Conservation (phyloP, 306 rosid genomes). For the Malus sylvestris region DNA sequence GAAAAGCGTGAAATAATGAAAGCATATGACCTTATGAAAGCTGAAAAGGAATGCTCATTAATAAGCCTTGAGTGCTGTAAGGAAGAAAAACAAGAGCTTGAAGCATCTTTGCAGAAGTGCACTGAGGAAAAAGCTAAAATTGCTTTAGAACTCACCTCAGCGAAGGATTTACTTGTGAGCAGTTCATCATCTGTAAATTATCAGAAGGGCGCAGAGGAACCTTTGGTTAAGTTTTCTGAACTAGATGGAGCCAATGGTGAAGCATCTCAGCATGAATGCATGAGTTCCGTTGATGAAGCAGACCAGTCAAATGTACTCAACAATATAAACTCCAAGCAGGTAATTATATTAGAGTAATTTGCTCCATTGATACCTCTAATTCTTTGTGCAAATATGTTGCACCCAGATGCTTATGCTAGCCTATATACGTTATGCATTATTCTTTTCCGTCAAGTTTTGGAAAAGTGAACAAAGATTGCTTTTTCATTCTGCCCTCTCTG, state of each 20-base stretch:
- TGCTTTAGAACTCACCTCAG: slow-evolving; percentile 48
- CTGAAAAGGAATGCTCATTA: slow-evolving; percentile 89
- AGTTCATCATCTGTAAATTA: slow-evolving; percentile 28
- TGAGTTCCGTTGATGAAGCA: slow-evolving; percentile 29
- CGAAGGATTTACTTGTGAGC: slow-evolving; percentile 45
- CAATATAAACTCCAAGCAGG: slow-evolving; percentile 42
- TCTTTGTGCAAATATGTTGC: neutral
- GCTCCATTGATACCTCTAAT: neutral
- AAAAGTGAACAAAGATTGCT: neutral
- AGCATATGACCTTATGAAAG: slow-evolving; percentile 74
- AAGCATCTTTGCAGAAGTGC: slow-evolving; percentile 68
- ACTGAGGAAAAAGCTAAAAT: slow-evolving; percentile 65
- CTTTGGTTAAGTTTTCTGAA: slow-evolving; percentile 10
- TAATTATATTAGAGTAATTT: slow-evolving; percentile 26
- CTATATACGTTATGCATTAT: neutral
- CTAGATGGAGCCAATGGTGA: slow-evolving; percentile 23
- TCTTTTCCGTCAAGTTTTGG: neutral
- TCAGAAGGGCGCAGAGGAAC: slow-evolving; percentile 24
- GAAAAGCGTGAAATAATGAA: slow-evolving; percentile 80
- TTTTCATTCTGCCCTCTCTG: neutral
- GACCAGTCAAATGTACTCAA: slow-evolving; percentile 25
- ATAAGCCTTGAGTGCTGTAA: slow-evolving; percentile 94
- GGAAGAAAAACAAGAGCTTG: slow-evolving; percentile 89
- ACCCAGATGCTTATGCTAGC: neutral
- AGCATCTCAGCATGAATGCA: slow-evolving; percentile 24